Conservation (phyloP, 2,329 filamentous ascomycete genomes). For the Sclerotinia spermophila region DNA sequence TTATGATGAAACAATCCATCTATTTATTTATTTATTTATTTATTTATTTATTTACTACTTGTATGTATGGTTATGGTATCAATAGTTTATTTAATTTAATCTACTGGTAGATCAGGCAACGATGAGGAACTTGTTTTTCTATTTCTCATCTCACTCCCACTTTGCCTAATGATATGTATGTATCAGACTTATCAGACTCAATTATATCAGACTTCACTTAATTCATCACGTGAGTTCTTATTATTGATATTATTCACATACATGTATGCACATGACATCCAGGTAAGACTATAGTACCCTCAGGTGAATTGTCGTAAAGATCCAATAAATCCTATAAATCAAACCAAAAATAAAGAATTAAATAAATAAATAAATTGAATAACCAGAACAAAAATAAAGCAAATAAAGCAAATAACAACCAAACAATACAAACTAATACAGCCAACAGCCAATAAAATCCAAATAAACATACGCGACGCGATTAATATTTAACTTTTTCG, state of each 20-base stretch:
- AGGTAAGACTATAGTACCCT: too few relatives aligned
- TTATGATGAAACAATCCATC: neutral
- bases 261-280: too few relatives aligned
- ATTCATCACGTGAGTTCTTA: too few relatives aligned
- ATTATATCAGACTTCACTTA: neutral
- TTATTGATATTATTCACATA: neutral
- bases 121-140: neutral
- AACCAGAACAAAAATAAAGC: neutral
- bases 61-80: neutral
- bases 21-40: neutral
- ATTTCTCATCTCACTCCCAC: neutral
- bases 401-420: neutral
- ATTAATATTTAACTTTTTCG: neutral
- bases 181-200: too few relatives aligned
- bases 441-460: neutral
- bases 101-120: neutral
- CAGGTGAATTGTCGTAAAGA: neutral
- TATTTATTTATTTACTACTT: neutral
- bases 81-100: neutral
- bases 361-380: neutral
- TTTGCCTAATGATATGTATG: neutral
- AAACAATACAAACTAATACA: neutral
- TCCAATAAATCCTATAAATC: neutral
- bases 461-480: slow-evolving; percentile 6
- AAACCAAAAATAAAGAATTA: neutral